A percentile compares a stretch with the other conserved stretches of the same genome.
Evolutionary conservation across 2,329 filamentous ascomycete genomes (phyloP).

Genomic region (Cladosporium sp.): DNA sequence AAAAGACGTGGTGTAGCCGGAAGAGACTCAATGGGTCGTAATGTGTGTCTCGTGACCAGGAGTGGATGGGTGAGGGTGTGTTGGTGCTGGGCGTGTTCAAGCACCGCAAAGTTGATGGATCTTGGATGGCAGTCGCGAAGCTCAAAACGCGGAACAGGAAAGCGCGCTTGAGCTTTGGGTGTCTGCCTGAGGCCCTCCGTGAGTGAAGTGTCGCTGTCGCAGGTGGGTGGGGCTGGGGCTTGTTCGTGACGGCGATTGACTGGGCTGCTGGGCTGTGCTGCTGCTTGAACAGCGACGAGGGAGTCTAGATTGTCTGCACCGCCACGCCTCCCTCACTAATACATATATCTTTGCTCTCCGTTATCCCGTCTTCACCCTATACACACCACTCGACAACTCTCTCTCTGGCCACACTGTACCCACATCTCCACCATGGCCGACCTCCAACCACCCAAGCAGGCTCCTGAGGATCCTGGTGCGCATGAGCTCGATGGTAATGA

Average conservation of each 20-base stretch:
- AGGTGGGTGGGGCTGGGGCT: neutral
- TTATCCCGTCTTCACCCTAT: neutral
- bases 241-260: conserved; percentile 3
- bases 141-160: neutral
- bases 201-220: neutral
- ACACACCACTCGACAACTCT: neutral
- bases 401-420: neutral
- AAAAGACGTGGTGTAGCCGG: too few relatives aligned
- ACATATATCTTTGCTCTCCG: neutral
- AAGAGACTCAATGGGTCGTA: neutral
- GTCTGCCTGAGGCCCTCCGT: neutral
- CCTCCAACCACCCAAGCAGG: conserved; percentile 34
- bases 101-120: conserved; percentile 5
- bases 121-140: conserved; percentile 3
- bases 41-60: neutral
- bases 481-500: conserved; percentile 29
- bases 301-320: conserved; percentile 8
- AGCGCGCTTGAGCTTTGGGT: neutral
- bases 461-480: conserved; percentile 34
- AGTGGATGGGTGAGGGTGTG: neutral
- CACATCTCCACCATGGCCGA: conserved; percentile 31
- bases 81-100: neutral
- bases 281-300: neutral
- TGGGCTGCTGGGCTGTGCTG: conserved; percentile 9
- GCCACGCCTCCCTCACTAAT: neutral